These are phyloP conservation scores for Tylopilus sp. DNA, from an alignment of 768 basidiomycete genomes.

Conservation along the genomic window DNA sequence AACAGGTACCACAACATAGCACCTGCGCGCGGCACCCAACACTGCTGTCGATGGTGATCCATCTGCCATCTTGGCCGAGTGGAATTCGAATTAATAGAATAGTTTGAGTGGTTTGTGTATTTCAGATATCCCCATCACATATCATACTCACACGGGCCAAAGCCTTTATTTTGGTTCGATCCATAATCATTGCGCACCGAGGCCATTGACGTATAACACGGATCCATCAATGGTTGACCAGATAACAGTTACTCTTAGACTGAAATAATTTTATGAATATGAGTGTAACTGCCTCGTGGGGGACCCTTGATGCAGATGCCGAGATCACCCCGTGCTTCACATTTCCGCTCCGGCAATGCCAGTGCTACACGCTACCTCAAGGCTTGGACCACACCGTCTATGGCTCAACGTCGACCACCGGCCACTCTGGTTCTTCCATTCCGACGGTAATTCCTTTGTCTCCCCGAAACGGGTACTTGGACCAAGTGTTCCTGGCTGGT, in stretches of 20 bases:
- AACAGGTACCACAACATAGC: not conserved
- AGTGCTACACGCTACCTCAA: not conserved
- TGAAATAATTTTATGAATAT: not conserved
- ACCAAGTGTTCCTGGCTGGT: not conserved
- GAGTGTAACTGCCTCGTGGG: too few relatives aligned
- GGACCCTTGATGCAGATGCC: not conserved
- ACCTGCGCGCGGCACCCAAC: not conserved
- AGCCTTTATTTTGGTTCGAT: not conserved
- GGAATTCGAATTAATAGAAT: too few relatives aligned
- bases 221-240: not conserved
- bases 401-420: too few relatives aligned
- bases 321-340: not conserved
- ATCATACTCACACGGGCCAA: too few relatives aligned
- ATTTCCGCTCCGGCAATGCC: not conserved
- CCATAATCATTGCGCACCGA: not conserved
- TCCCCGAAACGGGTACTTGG: not conserved
- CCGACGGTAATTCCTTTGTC: not conserved
- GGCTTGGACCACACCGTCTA: too few relatives aligned
- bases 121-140: not conserved
- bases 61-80: not conserved
- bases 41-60: not conserved
- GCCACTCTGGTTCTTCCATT: not conserved
- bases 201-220: too few relatives aligned
- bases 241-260: not conserved
- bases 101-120: not conserved